These are phyloP conservation scores for Pyrus betulifolia DNA, from an alignment of 306 rosid species.

Conservation along the genomic window DNA sequence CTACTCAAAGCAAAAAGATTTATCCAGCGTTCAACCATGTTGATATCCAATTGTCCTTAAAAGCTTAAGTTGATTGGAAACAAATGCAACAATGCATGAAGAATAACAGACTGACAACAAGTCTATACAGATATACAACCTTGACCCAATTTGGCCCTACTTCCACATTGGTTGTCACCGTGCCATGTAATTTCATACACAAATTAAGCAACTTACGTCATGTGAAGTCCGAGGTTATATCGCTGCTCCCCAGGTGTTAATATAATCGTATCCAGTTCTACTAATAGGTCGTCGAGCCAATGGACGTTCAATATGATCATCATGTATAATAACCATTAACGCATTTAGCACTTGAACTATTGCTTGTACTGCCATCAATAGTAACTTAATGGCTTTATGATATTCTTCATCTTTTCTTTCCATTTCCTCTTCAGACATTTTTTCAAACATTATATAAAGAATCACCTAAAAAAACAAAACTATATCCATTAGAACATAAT, in stretches of 20 bases:
- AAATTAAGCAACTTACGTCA: conserved; percentile 54
- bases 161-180: conserved; percentile 6
- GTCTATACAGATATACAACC: background rate
- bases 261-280: too few species aligned
- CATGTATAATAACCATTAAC: too few species aligned
- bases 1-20: background rate
- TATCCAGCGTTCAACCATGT: background rate
- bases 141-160: background rate
- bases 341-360: too few species aligned
- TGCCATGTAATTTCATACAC: conserved; percentile 6
- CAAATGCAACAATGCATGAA: background rate
- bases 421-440: too few species aligned
- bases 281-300: too few species aligned
- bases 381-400: too few species aligned
- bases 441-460: too few species aligned
- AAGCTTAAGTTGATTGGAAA: background rate
- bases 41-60: background rate
- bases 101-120: background rate
- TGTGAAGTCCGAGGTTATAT: conserved; percentile 73
- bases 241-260: conserved; percentile 49
- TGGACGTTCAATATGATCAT: too few species aligned
- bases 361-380: too few species aligned
- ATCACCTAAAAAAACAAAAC: too few species aligned
- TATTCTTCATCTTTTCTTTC: too few species aligned
- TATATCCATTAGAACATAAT: too few species aligned